These are phyloP conservation scores for Cryptosporidium meleagridis DNA, from an alignment of 169 alveolate species.

Conservation along the genomic window DNA sequence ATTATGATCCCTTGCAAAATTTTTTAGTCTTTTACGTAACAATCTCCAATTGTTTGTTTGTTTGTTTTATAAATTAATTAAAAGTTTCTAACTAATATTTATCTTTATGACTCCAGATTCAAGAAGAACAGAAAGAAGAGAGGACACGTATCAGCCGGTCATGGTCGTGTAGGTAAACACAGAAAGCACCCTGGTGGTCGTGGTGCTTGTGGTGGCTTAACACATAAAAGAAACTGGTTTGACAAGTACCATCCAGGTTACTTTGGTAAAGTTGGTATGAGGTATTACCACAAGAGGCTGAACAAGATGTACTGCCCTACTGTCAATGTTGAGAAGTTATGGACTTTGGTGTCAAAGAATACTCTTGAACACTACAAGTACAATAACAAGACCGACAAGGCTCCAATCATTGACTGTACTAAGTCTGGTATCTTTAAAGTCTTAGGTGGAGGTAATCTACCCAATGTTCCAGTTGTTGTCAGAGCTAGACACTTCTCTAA, in stretches of 20 bases:
- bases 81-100: neutral
- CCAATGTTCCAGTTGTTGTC: constrained; percentile 94
- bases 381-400: constrained; percentile 87
- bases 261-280: constrained; percentile 98
- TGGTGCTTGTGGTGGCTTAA: constrained; percentile 98
- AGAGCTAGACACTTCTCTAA: constrained; percentile 97
- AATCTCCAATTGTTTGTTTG: neutral
- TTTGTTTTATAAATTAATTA: too few species aligned
- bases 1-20: neutral
- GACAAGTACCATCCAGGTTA: constrained; percentile 99
- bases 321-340: constrained; percentile 94
- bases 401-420: constrained; percentile 97
- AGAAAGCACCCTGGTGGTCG: constrained; percentile 99
- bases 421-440: constrained; percentile 97
- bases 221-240: constrained; percentile 95
- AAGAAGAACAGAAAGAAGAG: constrained; percentile 96
- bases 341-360: constrained; percentile 95
- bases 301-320: constrained; percentile 90
- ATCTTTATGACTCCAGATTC: constrained; percentile 80
- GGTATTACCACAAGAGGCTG: constrained; percentile 94
- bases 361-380: constrained; percentile 88
- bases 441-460: constrained; percentile 96
- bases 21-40: neutral
- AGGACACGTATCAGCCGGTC: constrained; percentile 99
- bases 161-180: constrained; percentile 99